Base-by-base conservation (phyloP, 352 stramenopile species). In the Pythium rishiriense region DNA sequence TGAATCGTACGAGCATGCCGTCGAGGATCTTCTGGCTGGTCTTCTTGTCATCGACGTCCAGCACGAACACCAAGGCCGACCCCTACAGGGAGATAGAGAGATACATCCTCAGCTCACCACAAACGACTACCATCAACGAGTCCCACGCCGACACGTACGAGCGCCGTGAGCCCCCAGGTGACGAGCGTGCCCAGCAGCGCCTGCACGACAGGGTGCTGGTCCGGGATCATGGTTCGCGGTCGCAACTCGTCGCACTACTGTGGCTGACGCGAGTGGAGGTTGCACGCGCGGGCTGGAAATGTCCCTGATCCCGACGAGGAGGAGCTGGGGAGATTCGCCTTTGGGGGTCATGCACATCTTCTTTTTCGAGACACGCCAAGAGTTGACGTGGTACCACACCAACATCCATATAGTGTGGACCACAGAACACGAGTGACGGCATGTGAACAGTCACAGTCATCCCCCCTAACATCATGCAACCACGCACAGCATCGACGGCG, bases 1-100 rank as follows among this genome's bases (percentile, higher is more conserved):
- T 8, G 9, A 1, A 12, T 60, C 73, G 39, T 52, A 87, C 78
- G 33, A 95, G 69, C 86, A 95, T 95, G 43, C 54, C 72, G 62
- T 95, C 86, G 43, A 93, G 75, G 57, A 95, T 91, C 69, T 91
- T 89, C 64, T 93, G 83, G 52, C 84, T 93, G 26, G 64, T 76
- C 55, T 73, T 73, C 31, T 84, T 83, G 66, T 95, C 70, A 24
- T 88, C 57, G n/a, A 93, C 83, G 54, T 95, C 86, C 37, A 95
- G 70, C 39, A 95, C 70, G 58, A 93, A 93, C 21, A 95, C 86
- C 68, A 95, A 70, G 37, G 86, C 84, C 1, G 86, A 79, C 22
- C 86, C 86, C 72, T 91, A 47, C 25, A 37, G 11, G 12, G n/a
- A n/a, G n/a, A n/a, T n/a, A n/a, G n/a, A n/a, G n/a, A n/a, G n/a